Evolutionary conservation across 2,329 filamentous ascomycete genomes (phyloP), one percentile per base, ranked within the genome.

Genomic region (Penicillium sp.): DNA sequence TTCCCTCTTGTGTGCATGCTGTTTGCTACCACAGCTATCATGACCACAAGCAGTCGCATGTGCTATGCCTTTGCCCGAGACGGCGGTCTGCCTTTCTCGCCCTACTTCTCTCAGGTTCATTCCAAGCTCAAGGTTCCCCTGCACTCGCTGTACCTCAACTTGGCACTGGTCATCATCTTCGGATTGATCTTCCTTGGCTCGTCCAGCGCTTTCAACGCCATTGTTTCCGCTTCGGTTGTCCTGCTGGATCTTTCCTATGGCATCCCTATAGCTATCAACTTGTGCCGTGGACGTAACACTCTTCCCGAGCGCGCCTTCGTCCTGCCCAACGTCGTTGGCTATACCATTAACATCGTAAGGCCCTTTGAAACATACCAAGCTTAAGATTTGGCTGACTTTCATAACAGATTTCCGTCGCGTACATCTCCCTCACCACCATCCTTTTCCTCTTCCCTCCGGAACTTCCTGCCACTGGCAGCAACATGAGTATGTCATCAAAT

Each of bases 401-500:
- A 11, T 51, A 11, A 81, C 25, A 86, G 87, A 56, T 72, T 38
- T 65, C 69, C 5, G 76, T 91, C 42, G 74, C 74, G 0, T 91
- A 87, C 70, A 81, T 86, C 1, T 72, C 83, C 11, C 67, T 90
- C n/a, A 90, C 87, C 0, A 90, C 86, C 0, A 82, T 90, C 0
- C 76, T 91, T 0, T 90, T 90, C 70, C 78, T 90, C 18, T 89
- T 90, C 70, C 88, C 88, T 3, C 87, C 88, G 0, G 79, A 78
- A 7, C 64, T 85, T 4, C 86, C 85, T 0, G 84, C 86, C 2
- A 83, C 82, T 0, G 76, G 79, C 0, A 81, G 73, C 59, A 89
- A 82, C 71, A 90, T 90, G 87, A 91, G 81, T 80, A 73, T 62
- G 76, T 72, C 28, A 20, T 11, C 20, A n/a, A 33, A 8, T 13